Evolutionary conservation across 106 monocot genomes (phyloP), one percentile per base, ranked within the genome.

Genomic region (Triglochin maritima): DNA sequence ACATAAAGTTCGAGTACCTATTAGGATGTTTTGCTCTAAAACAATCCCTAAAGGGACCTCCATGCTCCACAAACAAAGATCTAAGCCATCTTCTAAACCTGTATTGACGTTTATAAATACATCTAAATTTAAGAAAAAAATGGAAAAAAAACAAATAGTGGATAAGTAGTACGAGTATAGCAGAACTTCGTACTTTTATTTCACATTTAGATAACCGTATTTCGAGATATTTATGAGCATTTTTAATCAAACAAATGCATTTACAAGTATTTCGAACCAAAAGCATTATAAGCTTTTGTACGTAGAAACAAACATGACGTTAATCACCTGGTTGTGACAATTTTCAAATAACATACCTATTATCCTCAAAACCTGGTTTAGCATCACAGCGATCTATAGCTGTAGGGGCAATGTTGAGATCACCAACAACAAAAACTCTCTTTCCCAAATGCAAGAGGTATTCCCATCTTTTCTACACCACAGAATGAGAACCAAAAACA

Each of bases 381-480:
- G 98, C 90, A 76, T 92, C 98, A 69, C 98, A 92, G 53, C 86
- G 69, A 72, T 98, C 98, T 57, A 98, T 79, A 46, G 98, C 75
- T 73, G 75, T 49, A 79, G 98, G 98, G 69, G 98, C 88, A 79
- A 98, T 98, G 64, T 98, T 98, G 54, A 98, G 79, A 75, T 98
- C 91, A 73, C 98, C 98, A 72, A 86, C 91, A 66, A 98, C 82
- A 82, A 88, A 67, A 64, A 98, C 78, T 75, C 91, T 86, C 66
- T 71, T 92, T 46, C 92, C 86, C 60, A 75, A 71, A 67, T 58
- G 55, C 71, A 86, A 59, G 44, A 88, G 77, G 75, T 71, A 82
- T 73, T 98, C 80, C 91, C 91, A 98, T 77, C 90, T 86, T 98
- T 64, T 91, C 98, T 98, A 84, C 67, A 86, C 68, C n/a, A 70